phyloP scores from a whole-genome alignment of 176 grass and related monocot species.

The Carex littledalei region DNA sequence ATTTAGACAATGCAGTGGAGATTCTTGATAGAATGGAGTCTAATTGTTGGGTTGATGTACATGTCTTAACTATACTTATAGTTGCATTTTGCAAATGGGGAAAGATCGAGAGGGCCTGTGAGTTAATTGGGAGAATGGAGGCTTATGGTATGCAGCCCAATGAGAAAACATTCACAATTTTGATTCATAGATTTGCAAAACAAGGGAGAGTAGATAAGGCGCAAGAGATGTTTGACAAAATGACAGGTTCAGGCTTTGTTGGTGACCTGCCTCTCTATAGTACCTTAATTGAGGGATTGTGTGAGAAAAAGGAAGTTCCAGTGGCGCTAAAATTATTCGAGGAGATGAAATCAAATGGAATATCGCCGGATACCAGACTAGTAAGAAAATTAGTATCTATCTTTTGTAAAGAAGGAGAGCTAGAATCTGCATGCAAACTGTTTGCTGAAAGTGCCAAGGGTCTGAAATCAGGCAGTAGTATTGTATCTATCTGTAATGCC shows the following conservation, averaged over 20 bases:
- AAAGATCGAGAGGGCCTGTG: slow-evolving; percentile 40
- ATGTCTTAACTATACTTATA: slow-evolving; percentile 55
- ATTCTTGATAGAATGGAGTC: slow-evolving; percentile 57
- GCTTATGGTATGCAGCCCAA: slow-evolving; percentile 31
- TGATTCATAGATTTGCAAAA: slow-evolving; percentile 58
- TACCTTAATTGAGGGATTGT: slow-evolving; percentile 62
- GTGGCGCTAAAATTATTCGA: slow-evolving; percentile 39
- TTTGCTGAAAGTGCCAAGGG: slow-evolving; percentile 38
- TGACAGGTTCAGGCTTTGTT: slow-evolving; percentile 42
- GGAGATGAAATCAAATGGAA: slow-evolving; percentile 54
- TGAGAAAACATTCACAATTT: slow-evolving; percentile 50
- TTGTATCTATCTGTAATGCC: slow-evolving; percentile 47
- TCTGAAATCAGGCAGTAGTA: slow-evolving; percentile 22
- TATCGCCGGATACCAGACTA: slow-evolving; percentile 42
- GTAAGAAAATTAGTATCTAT: slow-evolving; percentile 45
- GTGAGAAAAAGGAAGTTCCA: slow-evolving; percentile 33
- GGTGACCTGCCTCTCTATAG: slow-evolving; percentile 55
- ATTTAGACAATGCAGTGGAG: slow-evolving; percentile 27
- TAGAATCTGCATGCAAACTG: slow-evolving; percentile 24
- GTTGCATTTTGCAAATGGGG: slow-evolving; percentile 82
- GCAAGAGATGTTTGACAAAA: slow-evolving; percentile 56
- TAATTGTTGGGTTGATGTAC: slow-evolving; percentile 49
- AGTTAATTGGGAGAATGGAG: slow-evolving; percentile 62
- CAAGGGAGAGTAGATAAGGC: slow-evolving; percentile 55
- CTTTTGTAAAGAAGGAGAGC: slow-evolving; percentile 40